Evolutionary conservation across 164 flowering plant genomes (phyloP).

Genomic region (Umbellularia californica): DNA sequence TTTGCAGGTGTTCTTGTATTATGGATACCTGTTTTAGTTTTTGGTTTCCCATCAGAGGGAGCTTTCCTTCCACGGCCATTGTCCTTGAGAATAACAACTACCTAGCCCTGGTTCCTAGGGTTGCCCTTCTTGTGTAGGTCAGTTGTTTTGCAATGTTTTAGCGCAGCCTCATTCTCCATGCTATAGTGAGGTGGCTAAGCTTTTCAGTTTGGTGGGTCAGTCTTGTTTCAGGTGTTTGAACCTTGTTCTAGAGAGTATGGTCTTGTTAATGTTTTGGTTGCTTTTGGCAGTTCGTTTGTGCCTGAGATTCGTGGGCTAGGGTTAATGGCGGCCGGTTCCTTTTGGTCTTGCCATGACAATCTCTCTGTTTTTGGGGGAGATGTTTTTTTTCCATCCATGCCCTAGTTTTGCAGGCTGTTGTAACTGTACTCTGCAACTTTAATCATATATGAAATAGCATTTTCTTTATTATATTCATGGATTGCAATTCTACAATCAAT

Average conservation of each 20-base stretch:
- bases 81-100: slow-evolving; percentile 8
- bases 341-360: slow-evolving; percentile 10
- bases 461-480: too few relatives aligned
- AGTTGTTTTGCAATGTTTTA: slow-evolving; percentile 9
- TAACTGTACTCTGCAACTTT: slow-evolving; percentile 13
- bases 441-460: neutral
- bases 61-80: slow-evolving; percentile 8
- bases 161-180: slow-evolving; percentile 13
- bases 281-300: slow-evolving; percentile 21
- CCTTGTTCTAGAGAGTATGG: neutral
- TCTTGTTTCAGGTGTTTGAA: slow-evolving; percentile 6
- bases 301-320: slow-evolving; percentile 14
- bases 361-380: neutral
- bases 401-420: slow-evolving; percentile 17
- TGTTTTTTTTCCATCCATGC: slow-evolving; percentile 12
- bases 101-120: slow-evolving; percentile 15
- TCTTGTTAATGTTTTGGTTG: slow-evolving; percentile 12
- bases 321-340: slow-evolving; percentile 12
- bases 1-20: slow-evolving; percentile 43
- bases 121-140: slow-evolving; percentile 1
- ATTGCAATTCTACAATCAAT: too few relatives aligned
- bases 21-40: slow-evolving; percentile 13
- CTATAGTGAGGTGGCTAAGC: slow-evolving; percentile 7
- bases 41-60: slow-evolving; percentile 20
- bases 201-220: neutral